These are phyloP conservation scores for Pseudogymnoascus sp. DNA, from an alignment of 2,329 filamentous ascomycete species.

Conservation along the genomic window DNA sequence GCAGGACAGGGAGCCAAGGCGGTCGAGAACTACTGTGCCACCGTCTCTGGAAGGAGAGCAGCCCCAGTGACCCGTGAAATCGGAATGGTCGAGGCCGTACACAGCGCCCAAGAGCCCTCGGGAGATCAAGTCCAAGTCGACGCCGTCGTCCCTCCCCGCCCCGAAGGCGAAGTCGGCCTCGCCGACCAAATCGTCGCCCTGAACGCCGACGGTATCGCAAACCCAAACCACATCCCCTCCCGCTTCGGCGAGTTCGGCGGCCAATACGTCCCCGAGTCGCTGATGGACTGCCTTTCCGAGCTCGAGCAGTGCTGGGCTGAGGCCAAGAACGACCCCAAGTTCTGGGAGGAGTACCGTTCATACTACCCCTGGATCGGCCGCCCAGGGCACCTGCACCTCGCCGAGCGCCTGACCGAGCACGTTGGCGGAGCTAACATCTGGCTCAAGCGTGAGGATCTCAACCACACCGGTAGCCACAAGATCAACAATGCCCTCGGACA, in stretches of 20 bases:
- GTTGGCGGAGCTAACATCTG: constrained; percentile 94
- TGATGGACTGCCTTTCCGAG: constrained; percentile 93
- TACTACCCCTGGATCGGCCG: constrained; percentile 98
- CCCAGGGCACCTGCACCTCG: constrained; percentile 84
- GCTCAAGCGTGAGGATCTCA: constrained; percentile 95
- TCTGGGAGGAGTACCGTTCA: constrained; percentile 95
- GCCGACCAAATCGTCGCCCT: constrained; percentile 62
- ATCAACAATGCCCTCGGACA: constrained; percentile 98
- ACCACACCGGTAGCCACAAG: constrained; percentile 97
- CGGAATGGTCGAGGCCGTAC: constrained; percentile 62
- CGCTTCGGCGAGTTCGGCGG: constrained; percentile 95
- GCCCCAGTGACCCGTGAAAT: constrained; percentile 54
- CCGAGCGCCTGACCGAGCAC: constrained; percentile 79
- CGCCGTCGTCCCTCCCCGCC: constrained; percentile 47
- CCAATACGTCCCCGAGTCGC: constrained; percentile 92
- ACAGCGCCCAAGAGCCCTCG: constrained; percentile 53
- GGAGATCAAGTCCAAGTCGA: constrained; percentile 60
- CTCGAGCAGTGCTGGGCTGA: constrained; percentile 86
- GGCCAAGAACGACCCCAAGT: constrained; percentile 78
- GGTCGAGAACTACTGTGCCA: constrained; percentile 81
- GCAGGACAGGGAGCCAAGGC: constrained; percentile 61
- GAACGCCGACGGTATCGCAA: constrained; percentile 45
- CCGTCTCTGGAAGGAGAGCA: constrained; percentile 54
- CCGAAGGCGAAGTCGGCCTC: constrained; percentile 32
- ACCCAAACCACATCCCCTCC: constrained; percentile 60